Base-by-base conservation (phyloP, 148 eudicot species). In the Camellia granthamiana region DNA sequence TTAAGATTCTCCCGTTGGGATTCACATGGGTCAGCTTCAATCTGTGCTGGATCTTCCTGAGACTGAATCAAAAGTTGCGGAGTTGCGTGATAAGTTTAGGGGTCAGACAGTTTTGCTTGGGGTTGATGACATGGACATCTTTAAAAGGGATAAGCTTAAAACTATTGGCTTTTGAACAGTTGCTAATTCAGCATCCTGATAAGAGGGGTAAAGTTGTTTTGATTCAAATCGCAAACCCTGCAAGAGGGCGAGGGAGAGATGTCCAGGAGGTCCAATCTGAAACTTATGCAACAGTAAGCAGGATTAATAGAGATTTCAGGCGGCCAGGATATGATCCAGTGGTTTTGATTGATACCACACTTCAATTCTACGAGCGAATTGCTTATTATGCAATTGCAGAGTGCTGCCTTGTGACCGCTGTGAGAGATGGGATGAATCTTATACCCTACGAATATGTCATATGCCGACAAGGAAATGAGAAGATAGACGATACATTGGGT, bases 121-220 rank as follows among this genome's bases (percentile, higher is more conserved):
- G 76, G 98, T 93, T 65, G 98, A 93, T 80, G 97, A 93, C 82
- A 93, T 93, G 98, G 98, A 93, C 75, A 93, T 93, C 46, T 93
- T 93, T 67, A 94, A 94, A 94, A 81, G 98, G 98, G 44, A 92
- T 94, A 61, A 94, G 93, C 77, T 79, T 94, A 82, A 94, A 94
- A 77, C 90, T 94, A 69, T 74, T 94, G 80, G 98, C 98, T 18
- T 90, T 94, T 82, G 98, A 94, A 65, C 92, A 92, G 59, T 80
- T 94, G 80, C 94, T 94, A 42, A 80, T 85, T 54, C 92, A 89
- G 19, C 92, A 92, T 82, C 96, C 98, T 49, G 88, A 91, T 38
- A 89, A 85, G 75, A 85, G 91, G 69, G 94, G 96, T 44, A 87
- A 85, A 65, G 92, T 92, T 21, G 94, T 94, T 6, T 79, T 94